phyloP scores from a whole-genome alignment of 805 yeast genomes.

The Jamesozyma lodderae region DNA sequence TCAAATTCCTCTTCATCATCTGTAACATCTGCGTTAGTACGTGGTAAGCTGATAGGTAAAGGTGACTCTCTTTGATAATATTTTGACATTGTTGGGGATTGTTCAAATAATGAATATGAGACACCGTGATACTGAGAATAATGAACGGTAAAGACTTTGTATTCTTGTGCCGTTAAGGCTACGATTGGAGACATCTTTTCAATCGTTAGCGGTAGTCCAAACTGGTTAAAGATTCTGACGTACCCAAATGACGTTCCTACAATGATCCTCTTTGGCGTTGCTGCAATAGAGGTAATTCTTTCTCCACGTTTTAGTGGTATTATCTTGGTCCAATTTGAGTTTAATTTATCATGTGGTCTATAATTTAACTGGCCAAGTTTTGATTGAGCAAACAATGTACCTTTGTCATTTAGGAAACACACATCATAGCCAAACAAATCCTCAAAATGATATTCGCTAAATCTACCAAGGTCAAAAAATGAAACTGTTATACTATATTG shows the following conservation, averaged over 20 bases:
- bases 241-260: slow-evolving; percentile 74
- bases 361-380: slow-evolving; percentile 44
- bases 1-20: slow-evolving; percentile 28
- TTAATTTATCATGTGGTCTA: slow-evolving; percentile 57
- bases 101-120: slow-evolving; percentile 24
- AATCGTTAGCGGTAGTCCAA: slow-evolving; percentile 63
- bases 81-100: slow-evolving; percentile 19
- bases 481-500: slow-evolving; percentile 74
- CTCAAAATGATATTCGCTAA: slow-evolving; percentile 77
- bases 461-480: slow-evolving; percentile 69
- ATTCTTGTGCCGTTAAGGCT: slow-evolving; percentile 55
- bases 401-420: slow-evolving; percentile 62
- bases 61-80: slow-evolving; percentile 38
- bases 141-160: slow-evolving; percentile 46
- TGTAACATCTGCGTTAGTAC: slow-evolving; percentile 7
- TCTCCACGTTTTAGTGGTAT: slow-evolving; percentile 47
- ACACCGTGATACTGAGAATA: slow-evolving; percentile 23
- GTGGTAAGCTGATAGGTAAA: slow-evolving; percentile 34
- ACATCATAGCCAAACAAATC: slow-evolving; percentile 65
- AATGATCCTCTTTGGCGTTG: slow-evolving; percentile 51
- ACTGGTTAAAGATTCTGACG: slow-evolving; percentile 57
- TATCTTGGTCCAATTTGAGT: slow-evolving; percentile 62
- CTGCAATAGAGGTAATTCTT: slow-evolving; percentile 55
- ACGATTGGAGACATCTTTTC: slow-evolving; percentile 67
- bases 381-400: slow-evolving; percentile 52